Evolutionary conservation across 352 stramenopile genomes (phyloP).

Genomic region (Halophytophthora polymorphica): DNA sequence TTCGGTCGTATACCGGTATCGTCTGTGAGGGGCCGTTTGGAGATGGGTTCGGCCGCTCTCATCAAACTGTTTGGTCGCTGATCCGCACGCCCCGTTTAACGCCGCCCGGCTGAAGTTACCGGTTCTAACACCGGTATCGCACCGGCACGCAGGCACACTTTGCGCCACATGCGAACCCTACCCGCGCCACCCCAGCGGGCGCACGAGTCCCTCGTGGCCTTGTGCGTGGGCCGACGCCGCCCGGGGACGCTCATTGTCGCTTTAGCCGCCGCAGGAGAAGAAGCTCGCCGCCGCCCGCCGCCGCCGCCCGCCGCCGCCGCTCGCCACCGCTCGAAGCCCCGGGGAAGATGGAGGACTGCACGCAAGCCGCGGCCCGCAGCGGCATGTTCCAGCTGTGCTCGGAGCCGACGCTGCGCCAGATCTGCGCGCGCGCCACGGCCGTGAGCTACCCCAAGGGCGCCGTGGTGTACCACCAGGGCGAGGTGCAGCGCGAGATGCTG

Average conservation of each 20-base stretch:
- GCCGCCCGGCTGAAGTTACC: too few relatives aligned
- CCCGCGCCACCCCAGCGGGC: too few relatives aligned
- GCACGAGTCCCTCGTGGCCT: too few relatives aligned
- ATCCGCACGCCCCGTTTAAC: too few relatives aligned
- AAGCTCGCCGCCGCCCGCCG: conserved; percentile 9
- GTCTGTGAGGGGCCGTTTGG: too few relatives aligned
- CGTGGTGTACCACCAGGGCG: conserved; percentile 77
- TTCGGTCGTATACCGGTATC: too few relatives aligned
- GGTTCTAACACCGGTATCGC: too few relatives aligned
- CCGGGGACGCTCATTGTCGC: conserved; percentile 26
- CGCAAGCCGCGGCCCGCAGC: conserved; percentile 53
- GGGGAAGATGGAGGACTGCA: conserved; percentile 53
- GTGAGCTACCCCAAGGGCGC: conserved; percentile 73
- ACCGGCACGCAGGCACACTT: too few relatives aligned
- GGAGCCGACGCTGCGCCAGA: conserved; percentile 74
- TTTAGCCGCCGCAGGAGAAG: conserved; percentile 23
- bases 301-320: not conserved
- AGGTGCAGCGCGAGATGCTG: conserved; percentile 79
- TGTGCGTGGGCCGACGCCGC: too few relatives aligned
- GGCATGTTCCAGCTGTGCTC: conserved; percentile 85
- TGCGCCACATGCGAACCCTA: too few relatives aligned
- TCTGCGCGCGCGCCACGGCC: conserved; percentile 58
- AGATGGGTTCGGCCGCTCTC: too few relatives aligned
- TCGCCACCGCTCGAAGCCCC: not conserved
- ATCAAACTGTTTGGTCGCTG: too few relatives aligned